These are phyloP conservation scores for Barbatosphaeria neglecta DNA, from an alignment of 495 filamentous ascomycete genomes.

Conservation along the genomic window DNA sequence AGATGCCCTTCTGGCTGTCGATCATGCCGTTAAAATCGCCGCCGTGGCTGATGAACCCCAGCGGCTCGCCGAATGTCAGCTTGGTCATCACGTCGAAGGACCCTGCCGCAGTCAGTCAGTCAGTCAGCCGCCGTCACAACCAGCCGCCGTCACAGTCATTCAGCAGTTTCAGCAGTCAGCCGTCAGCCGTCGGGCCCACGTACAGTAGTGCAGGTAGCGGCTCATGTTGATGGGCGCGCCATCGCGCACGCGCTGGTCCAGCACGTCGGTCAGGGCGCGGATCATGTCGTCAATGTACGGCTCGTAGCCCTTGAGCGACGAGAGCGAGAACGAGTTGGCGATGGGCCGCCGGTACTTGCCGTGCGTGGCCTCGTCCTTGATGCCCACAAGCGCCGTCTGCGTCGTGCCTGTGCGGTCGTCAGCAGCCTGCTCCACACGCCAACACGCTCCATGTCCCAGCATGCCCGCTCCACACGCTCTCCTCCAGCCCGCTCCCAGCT, in stretches of 20 bases:
- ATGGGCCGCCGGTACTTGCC: conserved; percentile 1
- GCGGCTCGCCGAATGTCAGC: conserved; percentile 26
- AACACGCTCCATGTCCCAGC: too few relatives aligned
- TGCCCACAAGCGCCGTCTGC: background rate
- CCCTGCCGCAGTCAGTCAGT: conserved; percentile 1
- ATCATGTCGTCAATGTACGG: conserved; percentile 2
- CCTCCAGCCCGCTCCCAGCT: too few relatives aligned
- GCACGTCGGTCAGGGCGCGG: background rate
- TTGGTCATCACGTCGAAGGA: conserved; percentile 34
- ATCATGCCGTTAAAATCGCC: conserved; percentile 14
- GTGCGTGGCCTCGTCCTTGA: conserved; percentile 1
- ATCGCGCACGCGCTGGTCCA: background rate
- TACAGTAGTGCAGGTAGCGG: background rate
- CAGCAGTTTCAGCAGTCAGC: conserved; percentile 12
- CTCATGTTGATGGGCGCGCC: conserved; percentile 5
- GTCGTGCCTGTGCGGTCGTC: background rate
- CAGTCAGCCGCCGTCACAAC: too few relatives aligned
- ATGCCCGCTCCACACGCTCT: too few relatives aligned
- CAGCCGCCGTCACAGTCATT: conserved; percentile 9
- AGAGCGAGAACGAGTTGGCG: conserved; percentile 1
- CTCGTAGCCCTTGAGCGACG: conserved; percentile 4
- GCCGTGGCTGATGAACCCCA: conserved; percentile 15
- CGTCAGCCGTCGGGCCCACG: background rate
- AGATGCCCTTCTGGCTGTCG: conserved; percentile 7
- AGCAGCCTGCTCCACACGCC: too few relatives aligned